Conservation (phyloP, 345 rosid species). For the Streptanthus diversifolius region DNA sequence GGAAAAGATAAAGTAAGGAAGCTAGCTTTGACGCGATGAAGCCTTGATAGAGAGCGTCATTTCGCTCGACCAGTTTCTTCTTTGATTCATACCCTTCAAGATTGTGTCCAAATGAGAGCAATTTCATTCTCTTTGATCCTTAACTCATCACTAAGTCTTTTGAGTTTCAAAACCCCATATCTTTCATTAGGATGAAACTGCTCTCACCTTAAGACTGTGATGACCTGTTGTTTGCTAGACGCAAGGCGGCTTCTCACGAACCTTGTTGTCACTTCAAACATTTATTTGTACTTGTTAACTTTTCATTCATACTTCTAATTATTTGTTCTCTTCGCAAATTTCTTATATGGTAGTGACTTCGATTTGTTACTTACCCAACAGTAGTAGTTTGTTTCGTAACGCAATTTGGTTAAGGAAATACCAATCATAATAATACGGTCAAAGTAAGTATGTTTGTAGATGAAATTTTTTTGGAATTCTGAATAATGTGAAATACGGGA, state of each 20-base stretch:
- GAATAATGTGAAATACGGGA: no score
- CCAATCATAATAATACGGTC: background rate
- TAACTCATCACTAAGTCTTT: background rate
- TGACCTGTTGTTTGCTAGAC: background rate
- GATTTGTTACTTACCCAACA: background rate
- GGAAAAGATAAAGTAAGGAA: slow-evolving; percentile 22
- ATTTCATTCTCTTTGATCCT: background rate
- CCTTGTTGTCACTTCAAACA: background rate
- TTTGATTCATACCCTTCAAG: background rate
- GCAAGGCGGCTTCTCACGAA: background rate
- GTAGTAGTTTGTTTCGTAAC: background rate
- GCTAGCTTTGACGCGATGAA: background rate
- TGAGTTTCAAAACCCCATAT: background rate
- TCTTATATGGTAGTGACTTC: background rate
- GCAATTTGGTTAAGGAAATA: background rate
- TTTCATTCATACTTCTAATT: background rate
- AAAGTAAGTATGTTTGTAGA: background rate
- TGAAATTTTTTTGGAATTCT: background rate
- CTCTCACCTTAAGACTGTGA: no score
- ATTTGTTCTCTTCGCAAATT: background rate
- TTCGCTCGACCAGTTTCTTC: background rate
- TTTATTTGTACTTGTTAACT: slow-evolving; percentile 10
- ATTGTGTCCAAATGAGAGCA: background rate
- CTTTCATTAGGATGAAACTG: no score
- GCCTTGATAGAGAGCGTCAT: slow-evolving; percentile 4